These are phyloP conservation scores for Clathrus columnatus DNA, from an alignment of 768 basidiomycete species.

Conservation along the genomic window DNA sequence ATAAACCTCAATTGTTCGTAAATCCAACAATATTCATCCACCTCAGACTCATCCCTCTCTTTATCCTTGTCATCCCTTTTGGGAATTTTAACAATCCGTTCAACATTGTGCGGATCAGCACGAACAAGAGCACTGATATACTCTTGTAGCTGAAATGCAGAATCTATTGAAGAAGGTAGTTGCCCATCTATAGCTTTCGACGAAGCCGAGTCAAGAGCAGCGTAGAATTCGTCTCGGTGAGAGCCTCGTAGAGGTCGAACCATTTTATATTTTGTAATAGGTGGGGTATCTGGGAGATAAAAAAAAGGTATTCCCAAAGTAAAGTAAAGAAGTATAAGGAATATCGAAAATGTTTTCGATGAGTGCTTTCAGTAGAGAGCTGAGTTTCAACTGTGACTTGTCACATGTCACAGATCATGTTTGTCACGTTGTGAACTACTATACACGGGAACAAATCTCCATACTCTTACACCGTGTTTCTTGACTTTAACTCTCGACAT, in stretches of 20 bases:
- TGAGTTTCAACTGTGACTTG: neutral
- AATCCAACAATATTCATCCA: constrained; percentile 81
- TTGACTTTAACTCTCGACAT: neutral
- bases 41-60: constrained; percentile 34
- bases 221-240: constrained; percentile 72
- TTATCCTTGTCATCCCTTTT: constrained; percentile 26
- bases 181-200: constrained; percentile 26
- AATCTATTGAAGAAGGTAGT: constrained; percentile 61
- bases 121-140: constrained; percentile 86
- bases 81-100: constrained; percentile 71
- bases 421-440: too few relatives aligned
- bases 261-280: neutral
- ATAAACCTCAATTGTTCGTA: constrained; percentile 55
- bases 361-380: neutral
- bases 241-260: constrained; percentile 61
- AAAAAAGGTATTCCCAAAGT: too few relatives aligned
- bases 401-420: neutral
- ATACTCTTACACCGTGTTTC: neutral
- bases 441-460: neutral
- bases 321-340: neutral
- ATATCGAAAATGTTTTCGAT: neutral
- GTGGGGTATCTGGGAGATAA: too few relatives aligned
- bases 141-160: constrained; percentile 91
- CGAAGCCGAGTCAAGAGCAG: constrained; percentile 27
- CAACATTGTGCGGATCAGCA: constrained; percentile 81